Percentiles rank a stretch among this genome's conserved stretches.
Conservation (phyloP, 257 asterid genomes). For the Avicennia marina region DNA sequence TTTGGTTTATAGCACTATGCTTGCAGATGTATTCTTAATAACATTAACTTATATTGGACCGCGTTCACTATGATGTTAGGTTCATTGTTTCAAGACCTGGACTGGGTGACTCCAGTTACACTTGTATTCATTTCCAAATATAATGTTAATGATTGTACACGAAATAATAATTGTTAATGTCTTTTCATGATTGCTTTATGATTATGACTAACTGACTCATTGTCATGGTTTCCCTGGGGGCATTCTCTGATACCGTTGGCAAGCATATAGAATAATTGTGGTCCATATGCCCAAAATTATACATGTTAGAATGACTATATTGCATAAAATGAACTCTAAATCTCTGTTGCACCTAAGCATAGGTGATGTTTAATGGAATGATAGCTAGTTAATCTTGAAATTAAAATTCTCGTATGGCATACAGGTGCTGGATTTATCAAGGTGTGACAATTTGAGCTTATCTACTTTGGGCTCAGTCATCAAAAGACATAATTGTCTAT, state of each 20-base stretch:
- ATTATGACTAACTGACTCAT: no score
- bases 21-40: no score
- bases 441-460: constrained; percentile 53
- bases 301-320: background rate
- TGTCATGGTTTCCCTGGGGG: background rate
- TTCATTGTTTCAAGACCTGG: no score
- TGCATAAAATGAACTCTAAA: background rate
- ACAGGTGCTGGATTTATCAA: constrained; percentile 67
- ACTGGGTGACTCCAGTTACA: no score
- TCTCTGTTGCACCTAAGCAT: background rate
- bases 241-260: background rate
- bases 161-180: no score
- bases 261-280: background rate
- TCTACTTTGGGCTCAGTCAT: constrained; percentile 43
- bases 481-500: constrained; percentile 35
- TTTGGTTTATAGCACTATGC: background rate
- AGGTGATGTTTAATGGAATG: background rate
- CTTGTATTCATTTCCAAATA: no score
- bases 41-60: no score
- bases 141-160: no score
- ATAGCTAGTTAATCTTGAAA: background rate
- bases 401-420: constrained; percentile 9
- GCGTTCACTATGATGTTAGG: no score
- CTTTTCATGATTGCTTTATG: no score
- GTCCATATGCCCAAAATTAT: background rate